A percentile compares a stretch with the other conserved stretches of the same genome.
These are phyloP conservation scores for Penicillium sp. DNA, from an alignment of 2,329 filamentous ascomycete genomes.

Conservation along the genomic window DNA sequence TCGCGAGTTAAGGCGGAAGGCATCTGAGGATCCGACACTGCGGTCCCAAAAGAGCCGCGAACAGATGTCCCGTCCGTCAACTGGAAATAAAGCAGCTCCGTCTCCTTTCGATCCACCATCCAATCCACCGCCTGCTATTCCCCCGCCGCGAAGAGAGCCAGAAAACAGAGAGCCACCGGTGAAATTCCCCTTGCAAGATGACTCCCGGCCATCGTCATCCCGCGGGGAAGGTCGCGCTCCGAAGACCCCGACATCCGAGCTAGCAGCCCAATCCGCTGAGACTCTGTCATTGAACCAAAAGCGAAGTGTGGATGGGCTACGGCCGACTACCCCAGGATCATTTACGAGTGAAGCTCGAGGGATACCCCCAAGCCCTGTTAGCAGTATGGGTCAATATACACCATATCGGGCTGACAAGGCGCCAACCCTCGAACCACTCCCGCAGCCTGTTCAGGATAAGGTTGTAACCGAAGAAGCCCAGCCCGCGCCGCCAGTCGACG, in stretches of 20 bases:
- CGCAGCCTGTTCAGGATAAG: constrained; percentile 13
- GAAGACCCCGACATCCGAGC: constrained; percentile 2
- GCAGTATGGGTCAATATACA: constrained; percentile 28
- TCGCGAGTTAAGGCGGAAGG: constrained; percentile 30
- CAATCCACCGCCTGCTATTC: constrained; percentile 24
- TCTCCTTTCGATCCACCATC: constrained; percentile 31
- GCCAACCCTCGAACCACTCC: constrained; percentile 21
- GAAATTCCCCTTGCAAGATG: constrained; percentile 3
- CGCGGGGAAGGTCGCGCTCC: constrained; percentile 25
- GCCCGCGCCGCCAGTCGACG: constrained; percentile 20
- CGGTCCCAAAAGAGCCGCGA: constrained; percentile 42
- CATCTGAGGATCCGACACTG: constrained; percentile 38
- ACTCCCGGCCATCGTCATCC: constrained; percentile 26
- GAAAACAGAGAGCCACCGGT: constrained; percentile 21
- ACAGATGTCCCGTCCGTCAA: constrained; percentile 38
- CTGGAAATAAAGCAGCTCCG: constrained; percentile 35
- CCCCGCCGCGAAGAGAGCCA: constrained; percentile 24
- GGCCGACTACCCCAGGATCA: constrained; percentile 32
- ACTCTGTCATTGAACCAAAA: constrained; percentile 11
- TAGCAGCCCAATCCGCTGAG: constrained; percentile 4
- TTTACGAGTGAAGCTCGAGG: constrained; percentile 23
- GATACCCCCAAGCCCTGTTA: constrained; percentile 19
- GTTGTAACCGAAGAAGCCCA: constrained; percentile 6
- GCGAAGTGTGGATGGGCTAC: constrained; percentile 28
- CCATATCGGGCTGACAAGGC: constrained; percentile 32